Percentiles rank a stretch among this genome's conserved stretches.
These are phyloP conservation scores for Pyrenochaeta sp. DNA, from an alignment of 2,329 filamentous ascomycete species.

Conservation along the genomic window DNA sequence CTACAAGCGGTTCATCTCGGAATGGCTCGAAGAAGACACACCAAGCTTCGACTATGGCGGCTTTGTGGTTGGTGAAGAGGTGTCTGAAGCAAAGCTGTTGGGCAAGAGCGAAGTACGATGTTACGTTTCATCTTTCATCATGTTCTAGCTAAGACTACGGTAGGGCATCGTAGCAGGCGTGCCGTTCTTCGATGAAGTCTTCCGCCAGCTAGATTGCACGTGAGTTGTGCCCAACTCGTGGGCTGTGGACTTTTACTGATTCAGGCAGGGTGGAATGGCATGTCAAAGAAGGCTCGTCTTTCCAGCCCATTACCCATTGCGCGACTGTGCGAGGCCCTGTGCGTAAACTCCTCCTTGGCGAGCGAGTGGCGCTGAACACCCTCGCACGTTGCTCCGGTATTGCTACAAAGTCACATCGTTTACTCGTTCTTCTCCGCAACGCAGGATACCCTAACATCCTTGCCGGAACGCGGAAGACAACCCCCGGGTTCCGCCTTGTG, in stretches of 20 bases:
- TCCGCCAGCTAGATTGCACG: conserved; percentile 84
- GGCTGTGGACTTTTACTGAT: background rate
- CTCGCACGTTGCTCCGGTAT: conserved; percentile 91
- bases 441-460: conserved; percentile 81
- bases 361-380: conserved; percentile 90
- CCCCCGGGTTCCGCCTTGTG: conserved; percentile 90
- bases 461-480: conserved; percentile 97
- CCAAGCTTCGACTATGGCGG: conserved; percentile 97
- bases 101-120: conserved; percentile 63
- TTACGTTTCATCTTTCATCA: background rate
- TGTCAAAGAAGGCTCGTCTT: conserved; percentile 73
- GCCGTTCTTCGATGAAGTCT: conserved; percentile 95
- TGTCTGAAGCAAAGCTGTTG: conserved; percentile 59
- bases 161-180: conserved; percentile 86
- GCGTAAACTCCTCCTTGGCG: conserved; percentile 83
- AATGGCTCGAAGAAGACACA: conserved; percentile 95
- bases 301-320: conserved; percentile 67
- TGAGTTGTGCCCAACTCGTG: conserved; percentile 45
- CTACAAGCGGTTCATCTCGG: conserved; percentile 80
- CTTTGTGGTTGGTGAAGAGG: conserved; percentile 84
- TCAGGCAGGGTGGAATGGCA: conserved; percentile 87
- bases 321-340: conserved; percentile 88
- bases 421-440: conserved; percentile 61
- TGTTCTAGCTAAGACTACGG: conserved; percentile 1
- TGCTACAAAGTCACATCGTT: conserved; percentile 68